These are phyloP conservation scores for Plectosphaerella cucumerina DNA, from an alignment of 2,329 filamentous ascomycete species.

Conservation along the genomic window DNA sequence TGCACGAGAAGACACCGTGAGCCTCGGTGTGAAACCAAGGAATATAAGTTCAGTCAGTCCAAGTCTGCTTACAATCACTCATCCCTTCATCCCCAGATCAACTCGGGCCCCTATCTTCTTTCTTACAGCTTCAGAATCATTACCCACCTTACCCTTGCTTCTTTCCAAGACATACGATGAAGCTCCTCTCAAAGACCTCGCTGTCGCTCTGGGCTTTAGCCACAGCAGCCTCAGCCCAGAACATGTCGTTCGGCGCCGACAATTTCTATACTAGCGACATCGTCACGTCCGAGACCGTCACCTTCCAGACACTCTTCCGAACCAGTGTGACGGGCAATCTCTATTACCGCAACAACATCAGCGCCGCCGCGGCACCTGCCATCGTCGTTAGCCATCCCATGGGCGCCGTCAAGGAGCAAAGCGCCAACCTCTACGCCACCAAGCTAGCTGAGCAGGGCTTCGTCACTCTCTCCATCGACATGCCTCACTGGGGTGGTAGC, in stretches of 20 bases:
- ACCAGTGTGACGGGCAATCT: conserved; percentile 2
- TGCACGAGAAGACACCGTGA: too few species aligned
- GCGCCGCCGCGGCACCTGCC: conserved; percentile 7
- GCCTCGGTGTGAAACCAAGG: too few species aligned
- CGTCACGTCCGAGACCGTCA: conserved; percentile 2
- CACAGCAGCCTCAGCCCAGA: conserved; percentile 3
- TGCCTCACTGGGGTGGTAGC: conserved; percentile 20
- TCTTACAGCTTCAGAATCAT: too few species aligned
- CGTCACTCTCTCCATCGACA: conserved; percentile 18
- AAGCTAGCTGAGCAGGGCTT: conserved; percentile 19
- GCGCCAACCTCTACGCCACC: conserved; percentile 23
- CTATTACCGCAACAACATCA: conserved; percentile 1
- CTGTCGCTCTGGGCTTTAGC: not conserved
- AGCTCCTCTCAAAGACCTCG: too few species aligned
- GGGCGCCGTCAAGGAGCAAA: conserved; percentile 25
- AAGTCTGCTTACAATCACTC: too few species aligned
- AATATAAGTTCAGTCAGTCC: too few species aligned
- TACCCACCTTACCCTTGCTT: too few species aligned
- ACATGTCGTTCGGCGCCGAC: conserved; percentile 6
- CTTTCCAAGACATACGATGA: too few species aligned
- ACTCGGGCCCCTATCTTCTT: too few species aligned
- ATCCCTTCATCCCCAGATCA: too few species aligned
- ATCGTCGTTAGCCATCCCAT: conserved; percentile 22
- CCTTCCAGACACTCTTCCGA: conserved; percentile 2
- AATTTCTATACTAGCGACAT: conserved; percentile 8